These are phyloP conservation scores for Cutaneotrichosporon dermatis DNA, from an alignment of 1,284 basidiomycete genomes.

Conservation along the genomic window DNA sequence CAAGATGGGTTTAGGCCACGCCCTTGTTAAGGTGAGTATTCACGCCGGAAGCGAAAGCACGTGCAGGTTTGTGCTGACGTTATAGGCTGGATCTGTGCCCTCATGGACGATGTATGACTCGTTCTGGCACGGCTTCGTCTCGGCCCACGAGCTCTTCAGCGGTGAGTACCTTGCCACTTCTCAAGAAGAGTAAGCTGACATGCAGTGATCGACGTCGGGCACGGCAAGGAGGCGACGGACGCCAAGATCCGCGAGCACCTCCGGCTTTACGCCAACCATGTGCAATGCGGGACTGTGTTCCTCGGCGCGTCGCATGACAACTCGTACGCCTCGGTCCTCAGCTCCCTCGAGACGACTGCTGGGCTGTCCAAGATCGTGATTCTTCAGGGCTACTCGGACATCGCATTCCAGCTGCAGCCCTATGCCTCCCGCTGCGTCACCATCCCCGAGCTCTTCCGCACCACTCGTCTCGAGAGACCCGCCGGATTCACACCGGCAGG, in stretches of 20 bases:
- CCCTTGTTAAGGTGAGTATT: constrained; percentile 36
- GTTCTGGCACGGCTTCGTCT: constrained; percentile 43
- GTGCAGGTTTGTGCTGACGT: not conserved
- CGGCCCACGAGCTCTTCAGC: constrained; percentile 38
- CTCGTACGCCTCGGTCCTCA: constrained; percentile 60
- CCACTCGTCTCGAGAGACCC: constrained; percentile 48
- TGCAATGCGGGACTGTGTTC: constrained; percentile 68
- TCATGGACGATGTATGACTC: constrained; percentile 32
- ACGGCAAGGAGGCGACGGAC: constrained; percentile 60
- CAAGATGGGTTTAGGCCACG: constrained; percentile 35
- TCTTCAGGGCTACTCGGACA: constrained; percentile 54
- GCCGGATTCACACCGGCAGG: not conserved
- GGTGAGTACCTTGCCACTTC: constrained; percentile 20
- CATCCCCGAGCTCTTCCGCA: constrained; percentile 62
- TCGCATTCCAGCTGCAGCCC: constrained; percentile 53
- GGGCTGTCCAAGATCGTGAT: constrained; percentile 59
- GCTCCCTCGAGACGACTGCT: constrained; percentile 32
- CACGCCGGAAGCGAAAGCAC: no score
- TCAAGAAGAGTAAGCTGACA: constrained; percentile 28
- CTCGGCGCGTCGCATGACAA: constrained; percentile 69
- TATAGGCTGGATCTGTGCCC: constrained; percentile 30
- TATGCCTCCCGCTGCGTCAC: constrained; percentile 57
- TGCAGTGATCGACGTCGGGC: constrained; percentile 65
- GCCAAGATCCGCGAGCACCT: constrained; percentile 73
- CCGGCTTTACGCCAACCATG: constrained; percentile 66